Conservation (phyloP, 2,329 filamentous ascomycete genomes). For the Acephala macrosclerotiorum region DNA sequence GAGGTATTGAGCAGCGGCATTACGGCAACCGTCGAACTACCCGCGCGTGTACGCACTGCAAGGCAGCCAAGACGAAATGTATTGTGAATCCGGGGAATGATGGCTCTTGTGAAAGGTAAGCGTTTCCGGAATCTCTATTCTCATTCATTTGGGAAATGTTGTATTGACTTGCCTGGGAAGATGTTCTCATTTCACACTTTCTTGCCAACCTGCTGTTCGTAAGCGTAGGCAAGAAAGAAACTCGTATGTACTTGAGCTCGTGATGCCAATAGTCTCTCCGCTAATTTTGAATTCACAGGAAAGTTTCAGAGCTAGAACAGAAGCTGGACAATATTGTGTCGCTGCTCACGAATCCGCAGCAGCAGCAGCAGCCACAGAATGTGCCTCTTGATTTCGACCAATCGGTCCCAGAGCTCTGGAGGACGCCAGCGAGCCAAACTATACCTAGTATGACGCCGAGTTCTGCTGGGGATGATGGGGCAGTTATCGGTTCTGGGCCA, state of each 20-base stretch:
- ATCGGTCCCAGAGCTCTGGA: neutral
- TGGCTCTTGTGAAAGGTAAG: neutral
- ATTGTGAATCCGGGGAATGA: slow-evolving; percentile 6
- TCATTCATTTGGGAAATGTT: neutral
- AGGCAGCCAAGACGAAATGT: slow-evolving; percentile 6
- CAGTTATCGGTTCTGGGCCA: neutral
- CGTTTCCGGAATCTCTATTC: too few relatives aligned
- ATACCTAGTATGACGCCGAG: neutral
- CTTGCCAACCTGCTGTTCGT: slow-evolving; percentile 8
- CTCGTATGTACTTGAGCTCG: neutral
- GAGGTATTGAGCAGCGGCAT: neutral
- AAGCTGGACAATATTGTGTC: slow-evolving; percentile 5
- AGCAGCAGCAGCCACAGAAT: neutral
- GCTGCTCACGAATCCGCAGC: neutral
- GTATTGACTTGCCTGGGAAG: neutral
- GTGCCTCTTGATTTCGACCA: neutral
- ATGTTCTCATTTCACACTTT: neutral
- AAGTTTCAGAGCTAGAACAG: slow-evolving; percentile 2
- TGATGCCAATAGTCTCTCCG: neutral
- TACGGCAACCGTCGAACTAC: neutral
- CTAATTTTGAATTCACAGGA: neutral
- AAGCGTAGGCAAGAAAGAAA: slow-evolving; percentile 1
- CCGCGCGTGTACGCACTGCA: slow-evolving; percentile 4
- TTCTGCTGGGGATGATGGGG: neutral
- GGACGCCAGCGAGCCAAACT: neutral